These are phyloP conservation scores for Saccharomycopsis crataegensis DNA, from an alignment of 1,139 yeast species.

Conservation along the genomic window DNA sequence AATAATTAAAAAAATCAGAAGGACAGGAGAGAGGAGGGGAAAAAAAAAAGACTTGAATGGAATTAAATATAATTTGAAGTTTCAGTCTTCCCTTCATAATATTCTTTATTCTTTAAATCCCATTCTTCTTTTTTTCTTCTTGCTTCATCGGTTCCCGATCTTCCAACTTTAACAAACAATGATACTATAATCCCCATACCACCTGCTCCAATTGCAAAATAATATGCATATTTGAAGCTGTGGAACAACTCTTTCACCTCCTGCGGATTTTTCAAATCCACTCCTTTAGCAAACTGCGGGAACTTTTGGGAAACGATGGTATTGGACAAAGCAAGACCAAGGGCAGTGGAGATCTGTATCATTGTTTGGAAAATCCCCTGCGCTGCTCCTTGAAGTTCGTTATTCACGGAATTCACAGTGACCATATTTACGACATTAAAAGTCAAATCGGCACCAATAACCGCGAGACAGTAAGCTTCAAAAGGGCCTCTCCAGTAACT, in stretches of 20 bases:
- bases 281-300: slow-evolving; percentile 25
- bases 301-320: slow-evolving; percentile 31
- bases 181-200: slow-evolving; percentile 29
- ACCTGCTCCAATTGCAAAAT: slow-evolving; percentile 33
- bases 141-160: slow-evolving; percentile 15
- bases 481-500: slow-evolving; percentile 38
- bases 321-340: slow-evolving; percentile 35
- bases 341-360: slow-evolving; percentile 32
- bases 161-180: slow-evolving; percentile 33
- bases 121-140: slow-evolving; percentile 7
- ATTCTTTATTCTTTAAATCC: slow-evolving; percentile 10
- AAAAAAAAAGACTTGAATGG: background rate
- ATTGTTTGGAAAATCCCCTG: slow-evolving; percentile 40
- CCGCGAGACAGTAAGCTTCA: slow-evolving; percentile 33
- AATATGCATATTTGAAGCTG: slow-evolving; percentile 34
- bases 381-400: slow-evolving; percentile 34
- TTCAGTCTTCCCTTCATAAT: slow-evolving; percentile 1
- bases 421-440: slow-evolving; percentile 38
- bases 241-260: slow-evolving; percentile 24
- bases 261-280: background rate
- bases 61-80: background rate
- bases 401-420: slow-evolving; percentile 34
- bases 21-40: background rate
- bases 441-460: slow-evolving; percentile 39
- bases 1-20: background rate